Conservation (phyloP, 768 basidiomycete genomes). For the Termitomyces sp. region DNA sequence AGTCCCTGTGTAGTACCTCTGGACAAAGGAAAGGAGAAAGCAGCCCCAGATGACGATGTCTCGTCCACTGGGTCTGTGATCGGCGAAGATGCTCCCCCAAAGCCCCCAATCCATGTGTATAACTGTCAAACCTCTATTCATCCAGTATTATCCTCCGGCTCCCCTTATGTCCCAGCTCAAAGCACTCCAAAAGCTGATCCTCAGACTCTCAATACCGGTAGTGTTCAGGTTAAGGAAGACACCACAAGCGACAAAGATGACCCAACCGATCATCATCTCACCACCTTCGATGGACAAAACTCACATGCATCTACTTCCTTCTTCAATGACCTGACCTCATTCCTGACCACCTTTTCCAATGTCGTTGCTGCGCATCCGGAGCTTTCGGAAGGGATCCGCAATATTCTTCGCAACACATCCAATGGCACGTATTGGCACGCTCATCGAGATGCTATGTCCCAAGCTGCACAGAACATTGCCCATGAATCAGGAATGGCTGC, state of each 20-base stretch:
- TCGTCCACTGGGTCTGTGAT: slow-evolving; percentile 37
- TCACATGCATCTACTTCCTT: slow-evolving; percentile 38
- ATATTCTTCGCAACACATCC: slow-evolving; percentile 56
- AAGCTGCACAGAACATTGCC: slow-evolving; percentile 51
- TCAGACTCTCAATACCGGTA: slow-evolving; percentile 11
- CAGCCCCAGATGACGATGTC: slow-evolving; percentile 27
- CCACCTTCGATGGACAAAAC: slow-evolving; percentile 34
- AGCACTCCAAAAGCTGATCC: slow-evolving; percentile 31
- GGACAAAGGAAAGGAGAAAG: slow-evolving; percentile 52
- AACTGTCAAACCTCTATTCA: slow-evolving; percentile 22
- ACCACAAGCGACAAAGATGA: neutral
- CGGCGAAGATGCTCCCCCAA: slow-evolving; percentile 42
- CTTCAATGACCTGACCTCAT: slow-evolving; percentile 57
- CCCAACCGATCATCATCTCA: slow-evolving; percentile 45
- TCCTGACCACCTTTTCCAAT: slow-evolving; percentile 53
- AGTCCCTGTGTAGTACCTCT: slow-evolving; percentile 15
- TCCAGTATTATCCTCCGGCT: neutral
- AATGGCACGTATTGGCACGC: slow-evolving; percentile 67
- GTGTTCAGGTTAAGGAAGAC: neutral
- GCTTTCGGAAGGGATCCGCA: slow-evolving; percentile 61
- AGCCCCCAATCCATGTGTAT: slow-evolving; percentile 61
- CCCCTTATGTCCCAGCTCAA: slow-evolving; percentile 21
- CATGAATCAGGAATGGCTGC: slow-evolving; percentile 41
- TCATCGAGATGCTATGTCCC: slow-evolving; percentile 57
- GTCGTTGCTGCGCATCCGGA: slow-evolving; percentile 67